Base-by-base conservation (phyloP, 2,329 filamentous ascomycete genomes). In the Alternaria brassicae region DNA sequence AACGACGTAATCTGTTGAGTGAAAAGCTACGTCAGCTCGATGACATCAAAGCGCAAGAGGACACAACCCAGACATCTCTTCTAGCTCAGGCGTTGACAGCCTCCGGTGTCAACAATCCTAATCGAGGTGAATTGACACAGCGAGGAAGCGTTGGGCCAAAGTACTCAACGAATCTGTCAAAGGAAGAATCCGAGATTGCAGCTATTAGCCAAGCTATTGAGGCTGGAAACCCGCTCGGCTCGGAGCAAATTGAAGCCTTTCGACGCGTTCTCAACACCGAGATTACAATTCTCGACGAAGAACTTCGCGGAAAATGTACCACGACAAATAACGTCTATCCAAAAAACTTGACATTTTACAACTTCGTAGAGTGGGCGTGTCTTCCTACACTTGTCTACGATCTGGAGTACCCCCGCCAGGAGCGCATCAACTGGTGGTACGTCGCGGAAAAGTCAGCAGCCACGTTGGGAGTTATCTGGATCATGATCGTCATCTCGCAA, bases 331-430 rank as follows among this genome's bases (percentile, higher is more conserved):
- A 84, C 79, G 60, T 83, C 75, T 93, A 93, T 70, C 91, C 91
- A 0, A 81, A 84, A 48, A 93, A 93, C 70, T 80, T 93, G 36
- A 91, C 85, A 0, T 66, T 88, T 10, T 60, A 71, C 48, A 88
- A 91, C 70, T 88, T 90, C 66, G 86, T 87, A 70, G 89, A 91
- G 72, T 94, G 89, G 82, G 88, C 91, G 49, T 85, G 88, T 41
- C 81, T 93, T 9, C 91, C 91, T 3, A 93, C 91, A 0, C 80
- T 93, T 4, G 89, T 93, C 13, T 94, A 93, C 74, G 91, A 94
- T 73, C 83, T 91, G 42, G 88, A 91, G 68, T 93, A 93, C 69
- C 91, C 91, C 2, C 85, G 89, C n/a, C 83, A 85, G 41, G 85
- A 91, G 17, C 81, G 76, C 4, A 89, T 91, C 64, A 88, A 90